Conservation (phyloP, 1,284 basidiomycete genomes). For the Ganoderma sp. region DNA sequence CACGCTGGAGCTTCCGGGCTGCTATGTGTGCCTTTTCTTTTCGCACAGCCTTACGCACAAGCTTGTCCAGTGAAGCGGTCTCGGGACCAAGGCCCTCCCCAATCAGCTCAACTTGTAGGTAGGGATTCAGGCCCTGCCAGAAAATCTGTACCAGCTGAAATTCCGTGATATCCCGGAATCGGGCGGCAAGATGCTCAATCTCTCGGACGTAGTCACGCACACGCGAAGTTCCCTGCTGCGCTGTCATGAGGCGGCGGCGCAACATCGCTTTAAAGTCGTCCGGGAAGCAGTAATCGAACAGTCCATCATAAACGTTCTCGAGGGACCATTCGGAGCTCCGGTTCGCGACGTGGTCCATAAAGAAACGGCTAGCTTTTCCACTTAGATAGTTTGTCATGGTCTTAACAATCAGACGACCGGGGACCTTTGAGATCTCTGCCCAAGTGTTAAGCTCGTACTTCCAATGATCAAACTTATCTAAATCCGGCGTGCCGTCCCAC, state of each 20-base stretch:
- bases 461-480: neutral
- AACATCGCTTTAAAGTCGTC: neutral
- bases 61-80: neutral
- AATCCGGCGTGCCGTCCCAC: neutral
- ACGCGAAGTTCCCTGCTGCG: neutral
- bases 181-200: neutral
- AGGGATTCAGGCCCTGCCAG: neutral
- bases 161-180: neutral
- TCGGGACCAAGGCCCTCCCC: neutral
- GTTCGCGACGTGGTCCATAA: neutral
- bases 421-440: neutral
- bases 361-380: neutral
- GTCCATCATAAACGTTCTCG: neutral
- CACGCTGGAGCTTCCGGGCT: neutral
- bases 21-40: neutral
- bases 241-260: neutral
- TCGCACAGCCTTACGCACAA: neutral
- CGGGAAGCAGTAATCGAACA: neutral
- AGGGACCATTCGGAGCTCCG: neutral
- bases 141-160: neutral
- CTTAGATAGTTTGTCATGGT: neutral
- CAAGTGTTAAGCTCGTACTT: neutral
- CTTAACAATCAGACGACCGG: neutral
- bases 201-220: neutral
- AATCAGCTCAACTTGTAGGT: neutral